Percentiles rank a stretch among this genome's conserved stretches.
Conservation (phyloP, 257 asterid species). For the Mitragyna speciosa region DNA sequence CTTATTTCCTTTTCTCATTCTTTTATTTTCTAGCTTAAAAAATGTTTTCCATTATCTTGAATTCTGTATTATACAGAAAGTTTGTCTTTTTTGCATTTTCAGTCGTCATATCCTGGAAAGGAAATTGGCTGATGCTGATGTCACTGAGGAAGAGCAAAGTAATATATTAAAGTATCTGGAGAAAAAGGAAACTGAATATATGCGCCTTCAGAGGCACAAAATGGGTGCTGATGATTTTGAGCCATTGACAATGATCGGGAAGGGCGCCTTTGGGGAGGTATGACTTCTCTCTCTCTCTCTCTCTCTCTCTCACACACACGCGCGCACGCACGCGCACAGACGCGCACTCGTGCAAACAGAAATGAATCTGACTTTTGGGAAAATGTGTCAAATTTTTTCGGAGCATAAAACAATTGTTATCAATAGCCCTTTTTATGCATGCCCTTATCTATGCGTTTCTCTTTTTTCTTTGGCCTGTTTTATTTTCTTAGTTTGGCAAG, state of each 20-base stretch:
- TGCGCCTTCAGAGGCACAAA: slow-evolving; percentile 98
- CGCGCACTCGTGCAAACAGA: no score
- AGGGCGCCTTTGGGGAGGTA: slow-evolving; percentile 99
- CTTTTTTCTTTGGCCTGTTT: background rate
- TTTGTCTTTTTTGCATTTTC: slow-evolving; percentile 22
- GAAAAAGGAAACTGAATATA: slow-evolving; percentile 90
- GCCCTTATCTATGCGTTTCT: background rate
- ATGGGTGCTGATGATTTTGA: slow-evolving; percentile 98
- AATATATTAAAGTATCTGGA: slow-evolving; percentile 76
- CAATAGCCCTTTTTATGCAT: background rate
- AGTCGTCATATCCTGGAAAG: slow-evolving; percentile 86
- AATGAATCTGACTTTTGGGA: no score
- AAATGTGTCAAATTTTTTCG: background rate
- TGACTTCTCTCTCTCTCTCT: no score
- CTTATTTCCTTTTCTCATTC: background rate
- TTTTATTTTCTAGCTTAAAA: background rate
- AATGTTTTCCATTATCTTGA: background rate
- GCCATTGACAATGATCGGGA: slow-evolving; percentile 91
- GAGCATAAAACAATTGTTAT: background rate
- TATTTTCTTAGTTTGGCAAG: background rate
- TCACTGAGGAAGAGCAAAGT: slow-evolving; percentile 85
- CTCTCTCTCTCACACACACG: background rate
- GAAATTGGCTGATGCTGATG: slow-evolving; percentile 92
- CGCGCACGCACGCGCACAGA: no score
- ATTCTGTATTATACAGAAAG: background rate